A percentile compares a stretch with the other conserved stretches of the same genome.
phyloP scores from a whole-genome alignment of 2,329 filamentous ascomycete genomes.

The Fusarium illudens region DNA sequence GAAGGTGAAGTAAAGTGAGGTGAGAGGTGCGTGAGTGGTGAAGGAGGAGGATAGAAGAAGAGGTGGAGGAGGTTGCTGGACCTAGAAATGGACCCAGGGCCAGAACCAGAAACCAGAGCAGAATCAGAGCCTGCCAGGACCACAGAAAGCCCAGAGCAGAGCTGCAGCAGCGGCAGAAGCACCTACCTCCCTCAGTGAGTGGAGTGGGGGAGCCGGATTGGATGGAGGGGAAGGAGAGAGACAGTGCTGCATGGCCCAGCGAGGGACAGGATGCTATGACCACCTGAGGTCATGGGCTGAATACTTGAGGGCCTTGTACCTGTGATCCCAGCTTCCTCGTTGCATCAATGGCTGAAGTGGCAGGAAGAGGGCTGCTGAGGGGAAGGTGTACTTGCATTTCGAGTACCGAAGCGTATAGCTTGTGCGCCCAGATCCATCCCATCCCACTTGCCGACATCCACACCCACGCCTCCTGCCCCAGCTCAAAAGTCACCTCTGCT shows the following conservation, averaged over 20 bases:
- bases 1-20: slow-evolving; percentile 45
- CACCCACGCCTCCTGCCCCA: slow-evolving; percentile 17
- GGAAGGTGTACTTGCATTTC: neutral
- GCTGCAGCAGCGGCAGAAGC: slow-evolving; percentile 12
- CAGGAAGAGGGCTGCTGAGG: neutral
- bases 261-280: slow-evolving; percentile 27
- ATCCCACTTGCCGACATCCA: slow-evolving; percentile 27
- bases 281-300: slow-evolving; percentile 5
- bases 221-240: neutral
- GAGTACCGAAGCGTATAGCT: slow-evolving; percentile 9
- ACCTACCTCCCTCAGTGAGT: slow-evolving; percentile 19
- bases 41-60: slow-evolving; percentile 27
- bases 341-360: neutral
- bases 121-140: slow-evolving; percentile 5
- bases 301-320: slow-evolving; percentile 11
- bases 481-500: slow-evolving; percentile 13
- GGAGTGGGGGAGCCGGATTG: neutral
- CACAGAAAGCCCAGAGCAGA: neutral
- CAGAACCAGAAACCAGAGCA: slow-evolving; percentile 19
- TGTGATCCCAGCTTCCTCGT: neutral
- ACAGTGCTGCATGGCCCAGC: slow-evolving; percentile 3
- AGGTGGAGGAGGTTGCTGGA: slow-evolving; percentile 28
- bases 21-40: slow-evolving; percentile 41
- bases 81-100: slow-evolving; percentile 28
- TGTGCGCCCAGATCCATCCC: slow-evolving; percentile 14